phyloP scores from a whole-genome alignment of 176 grass and related monocot genomes.

The Musa acuminata region DNA sequence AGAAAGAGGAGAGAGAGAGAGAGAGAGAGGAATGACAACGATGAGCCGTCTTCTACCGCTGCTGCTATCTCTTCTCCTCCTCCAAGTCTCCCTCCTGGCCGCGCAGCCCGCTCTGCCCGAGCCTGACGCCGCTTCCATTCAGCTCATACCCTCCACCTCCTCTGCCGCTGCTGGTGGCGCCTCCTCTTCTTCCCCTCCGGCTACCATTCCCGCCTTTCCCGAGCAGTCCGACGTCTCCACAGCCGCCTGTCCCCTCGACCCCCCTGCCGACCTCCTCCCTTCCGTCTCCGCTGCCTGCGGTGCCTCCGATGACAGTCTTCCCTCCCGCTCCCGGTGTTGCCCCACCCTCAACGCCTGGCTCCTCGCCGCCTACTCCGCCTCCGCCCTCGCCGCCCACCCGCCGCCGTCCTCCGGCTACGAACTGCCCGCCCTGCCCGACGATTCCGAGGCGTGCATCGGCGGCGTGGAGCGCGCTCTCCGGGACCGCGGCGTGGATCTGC shows the following conservation, averaged over 20 bases:
- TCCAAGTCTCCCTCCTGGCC: neutral
- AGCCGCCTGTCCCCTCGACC: neutral
- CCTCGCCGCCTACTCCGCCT: constrained; percentile 5
- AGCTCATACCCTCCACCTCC: neutral
- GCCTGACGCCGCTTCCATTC: constrained; percentile 4
- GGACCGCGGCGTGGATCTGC: neutral
- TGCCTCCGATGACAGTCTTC: neutral
- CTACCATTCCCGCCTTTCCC: constrained; percentile 13
- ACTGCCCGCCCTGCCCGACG: constrained; percentile 11
- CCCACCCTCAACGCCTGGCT: constrained; percentile 13
- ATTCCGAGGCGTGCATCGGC: constrained; percentile 12
- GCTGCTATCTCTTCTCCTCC: neutral
- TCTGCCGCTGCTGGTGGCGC: neutral
- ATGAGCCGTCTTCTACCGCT: neutral
- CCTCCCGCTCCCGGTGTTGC: constrained; percentile 11
- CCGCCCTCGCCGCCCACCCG: constrained; percentile 4
- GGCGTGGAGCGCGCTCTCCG: constrained; percentile 12
- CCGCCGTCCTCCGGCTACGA: neutral
- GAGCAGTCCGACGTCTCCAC: constrained; percentile 7
- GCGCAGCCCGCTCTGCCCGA: neutral
- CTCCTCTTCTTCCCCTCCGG: neutral
- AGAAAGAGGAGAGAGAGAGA: neutral
- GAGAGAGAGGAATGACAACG: neutral
- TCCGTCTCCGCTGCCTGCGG: constrained; percentile 11
- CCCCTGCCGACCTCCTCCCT: neutral